A percentile compares a stretch with the other conserved stretches of the same genome.
These are phyloP conservation scores for Penicillium italicum DNA, from an alignment of 2,329 filamentous ascomycete genomes.

Conservation along the genomic window DNA sequence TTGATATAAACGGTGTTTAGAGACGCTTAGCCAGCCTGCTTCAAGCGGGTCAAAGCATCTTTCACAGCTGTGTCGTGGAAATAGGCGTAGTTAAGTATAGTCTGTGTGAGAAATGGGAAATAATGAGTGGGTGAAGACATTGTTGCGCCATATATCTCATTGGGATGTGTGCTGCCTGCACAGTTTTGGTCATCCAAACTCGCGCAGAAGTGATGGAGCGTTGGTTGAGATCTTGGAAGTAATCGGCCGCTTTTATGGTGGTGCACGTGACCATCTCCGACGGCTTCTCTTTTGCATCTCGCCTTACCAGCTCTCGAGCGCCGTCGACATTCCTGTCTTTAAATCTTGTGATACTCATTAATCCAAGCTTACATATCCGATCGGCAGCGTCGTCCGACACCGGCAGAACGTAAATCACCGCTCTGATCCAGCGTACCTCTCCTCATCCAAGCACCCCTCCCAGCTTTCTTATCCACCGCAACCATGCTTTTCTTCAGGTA, in stretches of 20 bases:
- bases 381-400: neutral
- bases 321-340: neutral
- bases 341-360: neutral
- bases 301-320: neutral
- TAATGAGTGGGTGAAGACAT: no score
- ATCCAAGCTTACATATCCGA: neutral
- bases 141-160: neutral
- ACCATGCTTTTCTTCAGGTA: constrained; percentile 55
- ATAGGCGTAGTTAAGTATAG: no score
- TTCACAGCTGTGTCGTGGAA: neutral
- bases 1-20: neutral
- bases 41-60: neutral
- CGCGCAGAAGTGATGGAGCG: no score
- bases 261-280: constrained; percentile 2
- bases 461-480: constrained; percentile 16
- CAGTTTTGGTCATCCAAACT: no score
- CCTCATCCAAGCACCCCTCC: constrained; percentile 3
- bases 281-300: constrained; percentile 6
- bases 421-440: neutral
- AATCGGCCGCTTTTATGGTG: neutral
- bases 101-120: neutral
- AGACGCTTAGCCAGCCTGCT: neutral
- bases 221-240: neutral
- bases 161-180: neutral
- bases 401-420: neutral